Base-by-base conservation (phyloP, 495 filamentous ascomycete species). In the Talaromyces nanjingensis region DNA sequence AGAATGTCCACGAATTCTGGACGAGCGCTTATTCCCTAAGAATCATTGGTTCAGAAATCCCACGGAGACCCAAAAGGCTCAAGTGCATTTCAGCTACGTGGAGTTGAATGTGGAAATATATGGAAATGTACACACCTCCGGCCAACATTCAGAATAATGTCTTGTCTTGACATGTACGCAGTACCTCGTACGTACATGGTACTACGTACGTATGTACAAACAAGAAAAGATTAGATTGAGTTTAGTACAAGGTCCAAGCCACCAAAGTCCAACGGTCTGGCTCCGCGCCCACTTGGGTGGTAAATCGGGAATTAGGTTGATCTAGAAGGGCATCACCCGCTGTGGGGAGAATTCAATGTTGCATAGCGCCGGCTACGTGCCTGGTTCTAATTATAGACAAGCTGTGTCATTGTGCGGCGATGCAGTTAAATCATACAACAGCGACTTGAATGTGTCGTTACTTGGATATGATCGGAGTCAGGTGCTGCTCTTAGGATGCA, bases 371-470 rank as follows among this genome's bases (percentile, higher is more conserved):
- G 27, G 53, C 22, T 27, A 56, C 14, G 22, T 25, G 22, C 27
- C 53, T 27, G 20, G 53, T 29, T 56, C 53, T 56, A 56, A 56
- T 56, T 12, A 56, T 56, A 56, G 53, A 27, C 53, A 25, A 29
- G 53, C 53, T 14, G 53, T 20, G 53, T 20, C 45, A 22, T 18
- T 49, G 16, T 20, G 45, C 45, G 45, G 45, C 45, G 45, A 49
- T 49, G 45, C n/a, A 18, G 7, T 22, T 49, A 49, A 45, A 20
- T 8, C 45, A 16, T 49, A 49, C 45, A 49, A 18, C 18, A 20
- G 6, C 2, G 18, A 4, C n/a, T 49, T 20, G 16, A 20, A 7
- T 49, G 8, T 8, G 45, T 20, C 9, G 45, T 49, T 6, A 49
- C n/a, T 20, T 18, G 45, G 3, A 20, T 16, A 49, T 20, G 45